These are phyloP conservation scores for Hyaloperonospora arabidopsidis DNA, from an alignment of 352 stramenopile species.

Conservation along the genomic window DNA sequence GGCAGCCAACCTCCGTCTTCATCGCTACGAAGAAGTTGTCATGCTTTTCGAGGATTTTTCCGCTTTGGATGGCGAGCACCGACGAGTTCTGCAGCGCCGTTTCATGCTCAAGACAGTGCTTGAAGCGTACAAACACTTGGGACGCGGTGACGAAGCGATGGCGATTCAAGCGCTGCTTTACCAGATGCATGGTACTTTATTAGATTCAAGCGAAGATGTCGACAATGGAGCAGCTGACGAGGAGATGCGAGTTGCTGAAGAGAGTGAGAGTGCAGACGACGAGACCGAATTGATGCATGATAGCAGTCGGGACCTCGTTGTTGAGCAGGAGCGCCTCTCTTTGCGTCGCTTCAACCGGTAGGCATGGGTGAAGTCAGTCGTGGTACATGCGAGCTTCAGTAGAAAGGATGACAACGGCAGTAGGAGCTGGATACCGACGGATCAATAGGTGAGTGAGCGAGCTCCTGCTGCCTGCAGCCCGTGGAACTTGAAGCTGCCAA, in stretches of 20 bases:
- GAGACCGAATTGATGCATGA: conserved; percentile 19
- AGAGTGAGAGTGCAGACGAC: conserved; percentile 19
- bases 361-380: conserved; percentile 16
- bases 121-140: conserved; percentile 42
- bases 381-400: conserved; percentile 3
- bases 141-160: conserved; percentile 53
- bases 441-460: too few relatives aligned
- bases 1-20: conserved; percentile 50
- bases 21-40: conserved; percentile 50
- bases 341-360: conserved; percentile 23
- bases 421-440: too few relatives aligned
- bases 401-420: too few relatives aligned
- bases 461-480: too few relatives aligned
- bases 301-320: conserved; percentile 26
- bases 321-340: conserved; percentile 11
- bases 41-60: conserved; percentile 74
- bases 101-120: conserved; percentile 58
- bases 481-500: too few relatives aligned
- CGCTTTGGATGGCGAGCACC: conserved; percentile 47
- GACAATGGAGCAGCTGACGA: conserved; percentile 4
- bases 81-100: conserved; percentile 41
- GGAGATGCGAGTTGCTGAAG: conserved; percentile 9
- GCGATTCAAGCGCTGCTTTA: conserved; percentile 45
- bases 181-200: conserved; percentile 26
- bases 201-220: conserved; percentile 10